A percentile compares a stretch with the other conserved stretches of the same genome.
phyloP scores from a whole-genome alignment of 2,329 filamentous ascomycete species.

The Amphichorda felina region DNA sequence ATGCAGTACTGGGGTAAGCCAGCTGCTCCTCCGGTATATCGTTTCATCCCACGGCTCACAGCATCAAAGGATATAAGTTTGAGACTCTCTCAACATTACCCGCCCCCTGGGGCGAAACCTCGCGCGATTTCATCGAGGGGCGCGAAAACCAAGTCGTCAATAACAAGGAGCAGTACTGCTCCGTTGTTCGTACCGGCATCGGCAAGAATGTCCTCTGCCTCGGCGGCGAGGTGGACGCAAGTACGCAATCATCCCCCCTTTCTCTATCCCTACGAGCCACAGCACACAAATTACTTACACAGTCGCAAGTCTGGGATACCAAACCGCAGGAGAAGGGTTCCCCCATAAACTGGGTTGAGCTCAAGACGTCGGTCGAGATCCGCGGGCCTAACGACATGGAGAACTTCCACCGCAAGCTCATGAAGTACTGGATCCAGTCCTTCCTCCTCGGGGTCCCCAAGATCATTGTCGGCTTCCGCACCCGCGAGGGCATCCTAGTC shows the following conservation, averaged over 20 bases:
- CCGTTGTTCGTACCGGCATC: slow-evolving; percentile 79
- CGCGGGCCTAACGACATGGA: slow-evolving; percentile 54
- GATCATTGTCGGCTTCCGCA: slow-evolving; percentile 83
- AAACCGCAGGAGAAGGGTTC: slow-evolving; percentile 55
- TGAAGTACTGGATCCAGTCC: slow-evolving; percentile 95
- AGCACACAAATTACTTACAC: too few relatives aligned
- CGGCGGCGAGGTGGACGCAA: slow-evolving; percentile 86
- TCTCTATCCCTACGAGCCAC: neutral
- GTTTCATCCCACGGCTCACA: neutral
- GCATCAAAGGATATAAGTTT: slow-evolving; percentile 75
- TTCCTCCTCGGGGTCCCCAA: slow-evolving; percentile 88
- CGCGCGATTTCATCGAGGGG: slow-evolving; percentile 66
- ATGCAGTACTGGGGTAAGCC: slow-evolving; percentile 83
- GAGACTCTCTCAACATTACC: slow-evolving; percentile 75
- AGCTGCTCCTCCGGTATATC: neutral
- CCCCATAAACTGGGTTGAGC: slow-evolving; percentile 85
- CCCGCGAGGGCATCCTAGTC: slow-evolving; percentile 56
- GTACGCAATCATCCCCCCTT: slow-evolving; percentile 29
- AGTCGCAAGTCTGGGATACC: slow-evolving; percentile 69
- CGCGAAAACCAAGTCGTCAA: slow-evolving; percentile 63
- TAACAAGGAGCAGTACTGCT: slow-evolving; percentile 93
- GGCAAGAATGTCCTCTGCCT: slow-evolving; percentile 65
- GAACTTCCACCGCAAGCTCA: slow-evolving; percentile 77
- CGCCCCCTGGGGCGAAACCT: slow-evolving; percentile 58
- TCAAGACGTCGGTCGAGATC: slow-evolving; percentile 79